These are phyloP conservation scores for Piromyces sp. DNA, from an alignment of 192 early-diverging fungal species.

Conservation along the genomic window DNA sequence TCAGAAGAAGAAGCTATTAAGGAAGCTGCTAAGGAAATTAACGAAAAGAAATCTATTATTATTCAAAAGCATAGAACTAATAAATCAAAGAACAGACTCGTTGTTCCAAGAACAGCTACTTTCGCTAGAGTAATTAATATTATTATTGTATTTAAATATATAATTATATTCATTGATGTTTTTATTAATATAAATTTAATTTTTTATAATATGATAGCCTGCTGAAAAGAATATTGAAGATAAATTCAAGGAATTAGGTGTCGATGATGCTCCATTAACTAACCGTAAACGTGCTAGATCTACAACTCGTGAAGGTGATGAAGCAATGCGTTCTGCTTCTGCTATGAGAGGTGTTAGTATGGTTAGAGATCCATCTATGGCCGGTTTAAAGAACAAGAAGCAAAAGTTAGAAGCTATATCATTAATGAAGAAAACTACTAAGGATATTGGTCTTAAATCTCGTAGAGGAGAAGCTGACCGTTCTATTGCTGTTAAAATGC, in stretches of 20 bases:
- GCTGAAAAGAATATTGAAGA: constrained; percentile 39
- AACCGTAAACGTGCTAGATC: constrained; percentile 55
- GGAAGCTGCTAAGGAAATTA: constrained; percentile 59
- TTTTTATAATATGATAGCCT: constrained; percentile 1
- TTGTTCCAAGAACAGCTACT: constrained; percentile 21
- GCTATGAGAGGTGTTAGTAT: neutral
- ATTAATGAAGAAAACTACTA: constrained; percentile 43
- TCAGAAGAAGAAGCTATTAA: constrained; percentile 66
- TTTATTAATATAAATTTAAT: neutral
- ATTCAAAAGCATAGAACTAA: constrained; percentile 49
- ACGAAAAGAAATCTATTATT: constrained; percentile 71
- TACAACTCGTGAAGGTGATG: neutral
- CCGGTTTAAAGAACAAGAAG: constrained; percentile 3
- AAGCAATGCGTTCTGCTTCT: neutral
- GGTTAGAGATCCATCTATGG: constrained; percentile 1
- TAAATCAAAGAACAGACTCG: constrained; percentile 65
- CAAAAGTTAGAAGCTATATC: constrained; percentile 55
- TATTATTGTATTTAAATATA: neutral
- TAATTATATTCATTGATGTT: neutral
- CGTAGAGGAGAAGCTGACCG: constrained; percentile 82
- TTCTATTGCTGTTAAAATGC: constrained; percentile 77
- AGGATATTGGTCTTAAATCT: constrained; percentile 59
- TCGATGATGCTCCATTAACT: constrained; percentile 36
- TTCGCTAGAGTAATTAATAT: constrained; percentile 11
- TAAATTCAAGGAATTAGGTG: constrained; percentile 52